Evolutionary conservation across 805 yeast genomes (phyloP), one percentile per base, ranked within the genome.

Genomic region (Yamadazyma olivae): DNA sequence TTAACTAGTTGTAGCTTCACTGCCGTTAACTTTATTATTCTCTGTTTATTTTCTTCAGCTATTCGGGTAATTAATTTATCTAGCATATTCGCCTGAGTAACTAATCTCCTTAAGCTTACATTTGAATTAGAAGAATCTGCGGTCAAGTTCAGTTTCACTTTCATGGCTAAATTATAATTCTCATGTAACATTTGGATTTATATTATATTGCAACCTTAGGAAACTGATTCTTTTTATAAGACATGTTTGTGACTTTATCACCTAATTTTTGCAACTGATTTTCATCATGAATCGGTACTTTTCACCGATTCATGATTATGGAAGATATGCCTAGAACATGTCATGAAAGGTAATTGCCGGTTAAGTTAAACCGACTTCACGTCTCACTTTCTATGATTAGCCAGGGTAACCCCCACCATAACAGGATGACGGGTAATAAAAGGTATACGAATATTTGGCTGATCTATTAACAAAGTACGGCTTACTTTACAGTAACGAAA

Each of bases 1-100:
- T n/a, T n/a, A n/a, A n/a, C n/a, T n/a, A 21, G 24, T 21, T 21
- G 8, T 12, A 9, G 10, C 8, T 21, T 21, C 24, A 21, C 24
- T 21, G 8, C 10, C 12, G 24, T 9, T 12, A 21, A 21, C 24
- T 21, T 21, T 9, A 8, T 9, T 21, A 18, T 3, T 21, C 27
- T 21, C 16, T 18, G 18, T 22, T 30, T 5, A n/a, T 30, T 30
- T 9, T 13, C 14, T 8, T 5, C 20, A 15, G n/a, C 14, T 16
- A 30, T 7, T 5, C 5, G 15, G 3, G 12, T 18, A 17, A 23
- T 14, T 9, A 30, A 15, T 15, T 23, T 30, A 14, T 20, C 27
- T 12, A 19, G 21, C 27, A 30, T 21, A 16, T 30, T 21, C 26
- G 33, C 23, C 14, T 30, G 33, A 14, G 33, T 30, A 17, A 30